Evolutionary conservation across 177 flowering plant species (phyloP), one percentile per base, ranked within the genome.

Genomic region (Vitis hybrid): DNA sequence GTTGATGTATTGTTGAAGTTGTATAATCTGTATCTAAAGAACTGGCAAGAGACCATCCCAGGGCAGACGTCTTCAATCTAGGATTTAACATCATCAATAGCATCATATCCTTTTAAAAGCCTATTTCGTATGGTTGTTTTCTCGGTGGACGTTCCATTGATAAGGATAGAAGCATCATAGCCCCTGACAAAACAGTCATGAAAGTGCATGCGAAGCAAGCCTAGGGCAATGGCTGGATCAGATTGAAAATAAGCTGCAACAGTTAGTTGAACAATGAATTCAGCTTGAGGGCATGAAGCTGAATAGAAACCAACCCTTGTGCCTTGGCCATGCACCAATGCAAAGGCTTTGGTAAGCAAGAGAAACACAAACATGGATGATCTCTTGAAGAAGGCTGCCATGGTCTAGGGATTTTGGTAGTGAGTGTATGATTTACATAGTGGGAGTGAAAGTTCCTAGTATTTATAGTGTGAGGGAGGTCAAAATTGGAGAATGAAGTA

Each of bases 1-100:
- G 71, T 83, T 1, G 82, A 71, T 8, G 72, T 34, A 4, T 55
- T 34, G 45, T 8, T 80, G 79, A 70, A 85, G 74, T 87, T 86
- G 70, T 78, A 82, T 5, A 90, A 74, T 69, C 95, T 82, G 81
- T 83, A 74, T 1, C 79, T 71, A 73, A 88, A 80, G 67, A 78
- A 75, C 52, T 69, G 78, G 84, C 93, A 34, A 34, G 45, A 34
- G 45, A 34, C 45, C 45, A 34, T 8, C 6, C 56, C 56, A 15
- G n/a, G 56, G n/a, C 6, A 52, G 56, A 5, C 56, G 6, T 6
- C 56, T 15, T 15, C 56, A 4, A 52, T 12, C n/a, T 52, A n/a
- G 15, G 56, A 12, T 15, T 52, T 0, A 0, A n/a, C 56, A 52
- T 52, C 56, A 15, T 52, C 56, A 52, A 52, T 52, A 15, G 0